Evolutionary conservation across 2,329 filamentous ascomycete genomes (phyloP).

Genomic region (Aspergillus sp.): DNA sequence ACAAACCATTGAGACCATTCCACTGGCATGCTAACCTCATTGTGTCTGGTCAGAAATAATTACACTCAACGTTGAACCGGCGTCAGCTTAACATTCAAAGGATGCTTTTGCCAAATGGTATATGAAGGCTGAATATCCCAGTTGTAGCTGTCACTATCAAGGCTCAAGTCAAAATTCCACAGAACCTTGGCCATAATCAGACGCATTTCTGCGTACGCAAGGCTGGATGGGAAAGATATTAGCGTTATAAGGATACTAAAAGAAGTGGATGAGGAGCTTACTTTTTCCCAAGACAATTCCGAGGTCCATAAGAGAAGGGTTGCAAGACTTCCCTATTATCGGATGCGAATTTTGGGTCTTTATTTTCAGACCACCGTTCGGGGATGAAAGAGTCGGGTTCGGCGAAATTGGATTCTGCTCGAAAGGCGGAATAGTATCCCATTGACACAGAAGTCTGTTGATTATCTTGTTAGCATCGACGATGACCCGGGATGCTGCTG

Average conservation of each 20-base stretch:
- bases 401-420: conserved; percentile 5
- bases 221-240: background rate
- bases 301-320: conserved; percentile 5
- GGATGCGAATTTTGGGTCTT: background rate
- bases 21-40: too few species aligned
- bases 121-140: conserved; percentile 1
- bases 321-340: conserved; percentile 6
- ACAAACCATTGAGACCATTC: too few species aligned
- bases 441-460: background rate
- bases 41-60: background rate
- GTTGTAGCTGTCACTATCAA: background rate
- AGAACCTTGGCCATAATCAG: conserved; percentile 5
- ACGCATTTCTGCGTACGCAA: conserved; percentile 9
- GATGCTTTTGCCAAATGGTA: conserved; percentile 2
- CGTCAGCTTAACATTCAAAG: conserved; percentile 1
- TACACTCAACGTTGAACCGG: background rate
- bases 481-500: too few species aligned
- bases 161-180: conserved; percentile 2
- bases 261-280: background rate
- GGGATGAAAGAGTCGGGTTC: conserved; percentile 8
- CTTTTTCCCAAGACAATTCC: conserved; percentile 10
- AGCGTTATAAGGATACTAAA: background rate
- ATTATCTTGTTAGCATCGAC: background rate
- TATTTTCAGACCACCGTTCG: conserved; percentile 5
- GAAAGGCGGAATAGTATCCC: conserved; percentile 2